These are phyloP conservation scores for Cicer bijugum DNA, from an alignment of 306 rosid species.

Conservation along the genomic window DNA sequence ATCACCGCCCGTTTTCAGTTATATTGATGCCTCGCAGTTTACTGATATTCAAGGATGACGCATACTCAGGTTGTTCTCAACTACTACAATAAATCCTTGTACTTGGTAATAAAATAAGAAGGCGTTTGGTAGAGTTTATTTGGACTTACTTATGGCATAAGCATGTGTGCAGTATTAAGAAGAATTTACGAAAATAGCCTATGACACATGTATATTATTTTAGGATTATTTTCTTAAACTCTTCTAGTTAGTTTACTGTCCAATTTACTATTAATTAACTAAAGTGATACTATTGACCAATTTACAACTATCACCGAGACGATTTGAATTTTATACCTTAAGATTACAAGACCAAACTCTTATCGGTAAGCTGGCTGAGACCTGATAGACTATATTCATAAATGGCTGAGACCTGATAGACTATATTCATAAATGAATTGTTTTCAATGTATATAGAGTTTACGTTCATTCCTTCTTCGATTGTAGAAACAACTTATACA, in stretches of 20 bases:
- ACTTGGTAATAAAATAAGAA: background rate
- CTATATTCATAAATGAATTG: no score
- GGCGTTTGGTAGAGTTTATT: background rate
- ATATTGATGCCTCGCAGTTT: slow-evolving; percentile 82
- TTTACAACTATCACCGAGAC: no score
- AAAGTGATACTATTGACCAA: no score
- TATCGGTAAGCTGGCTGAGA: no score
- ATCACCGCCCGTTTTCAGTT: slow-evolving; percentile 61
- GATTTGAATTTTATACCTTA: no score
- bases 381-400: no score
- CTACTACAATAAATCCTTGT: slow-evolving; percentile 13
- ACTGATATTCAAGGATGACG: slow-evolving; percentile 82
- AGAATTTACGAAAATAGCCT: background rate
- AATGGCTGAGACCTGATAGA: no score
- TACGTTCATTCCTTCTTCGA: background rate
- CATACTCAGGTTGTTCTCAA: slow-evolving; percentile 70
- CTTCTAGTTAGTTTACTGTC: background rate
- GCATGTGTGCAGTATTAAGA: no score
- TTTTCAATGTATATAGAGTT: background rate
- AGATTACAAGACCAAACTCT: no score
- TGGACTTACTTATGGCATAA: background rate
- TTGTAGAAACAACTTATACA: background rate
- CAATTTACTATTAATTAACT: no score
- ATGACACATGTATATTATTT: background rate
- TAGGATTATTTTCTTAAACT: background rate